Conservation (phyloP, 495 filamentous ascomycete genomes). For the Amniculicola lignicola region DNA sequence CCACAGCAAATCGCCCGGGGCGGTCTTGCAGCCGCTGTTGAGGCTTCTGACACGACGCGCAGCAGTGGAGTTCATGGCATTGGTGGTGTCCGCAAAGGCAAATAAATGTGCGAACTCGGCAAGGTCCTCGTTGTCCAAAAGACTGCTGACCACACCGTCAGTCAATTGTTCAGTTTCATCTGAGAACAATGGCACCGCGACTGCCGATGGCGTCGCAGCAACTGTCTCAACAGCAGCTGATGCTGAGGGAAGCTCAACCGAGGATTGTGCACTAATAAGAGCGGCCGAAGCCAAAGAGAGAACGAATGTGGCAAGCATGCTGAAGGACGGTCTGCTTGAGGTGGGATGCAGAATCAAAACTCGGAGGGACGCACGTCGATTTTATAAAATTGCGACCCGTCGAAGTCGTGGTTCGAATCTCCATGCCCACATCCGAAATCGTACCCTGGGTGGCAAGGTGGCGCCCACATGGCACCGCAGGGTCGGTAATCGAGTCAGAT, state of each 20-base stretch:
- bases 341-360: too few species aligned
- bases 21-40: conserved; percentile 9
- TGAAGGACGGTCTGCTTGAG: conserved; percentile 4
- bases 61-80: not conserved
- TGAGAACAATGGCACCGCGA: conserved; percentile 4
- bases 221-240: conserved; percentile 14
- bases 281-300: conserved; percentile 6
- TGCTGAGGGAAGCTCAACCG: not conserved
- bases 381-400: too few species aligned
- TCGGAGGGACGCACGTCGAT: too few species aligned
- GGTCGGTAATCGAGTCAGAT: too few species aligned
- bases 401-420: too few species aligned
- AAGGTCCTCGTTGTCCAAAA: conserved; percentile 1
- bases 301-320: conserved; percentile 13
- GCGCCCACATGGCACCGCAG: too few species aligned
- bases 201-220: not conserved
- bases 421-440: too few species aligned
- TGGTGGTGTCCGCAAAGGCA: conserved; percentile 1
- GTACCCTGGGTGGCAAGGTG: too few species aligned
- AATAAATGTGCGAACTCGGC: conserved; percentile 17
- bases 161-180: conserved; percentile 16
- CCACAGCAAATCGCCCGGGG: conserved; percentile 12
- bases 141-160: conserved; percentile 2
- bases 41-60: not conserved
- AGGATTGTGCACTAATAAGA: not conserved